Evolutionary conservation across 148 eudicot genomes (phyloP).

Genomic region (Camellia japonica): DNA sequence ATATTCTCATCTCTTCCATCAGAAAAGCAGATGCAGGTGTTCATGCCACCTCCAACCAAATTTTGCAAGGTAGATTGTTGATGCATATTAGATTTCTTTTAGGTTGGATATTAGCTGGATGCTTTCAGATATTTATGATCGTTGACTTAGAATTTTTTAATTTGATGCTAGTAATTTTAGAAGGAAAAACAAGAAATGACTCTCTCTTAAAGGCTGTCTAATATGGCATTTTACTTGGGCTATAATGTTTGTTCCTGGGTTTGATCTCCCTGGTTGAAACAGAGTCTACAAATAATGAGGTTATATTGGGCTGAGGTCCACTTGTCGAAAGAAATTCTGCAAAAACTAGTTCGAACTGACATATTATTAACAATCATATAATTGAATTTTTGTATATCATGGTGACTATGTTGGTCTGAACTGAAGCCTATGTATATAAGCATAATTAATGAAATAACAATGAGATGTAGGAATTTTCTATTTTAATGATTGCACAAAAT

Average conservation of each 20-base stretch:
- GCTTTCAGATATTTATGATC: neutral
- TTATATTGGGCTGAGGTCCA: neutral
- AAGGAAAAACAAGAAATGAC: conserved; percentile 1
- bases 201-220: neutral
- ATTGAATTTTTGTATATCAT: neutral
- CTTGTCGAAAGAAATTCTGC: neutral
- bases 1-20: conserved; percentile 92
- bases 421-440: neutral
- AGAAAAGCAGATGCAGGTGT: conserved; percentile 91
- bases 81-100: neutral
- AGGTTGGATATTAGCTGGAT: neutral
- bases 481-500: neutral
- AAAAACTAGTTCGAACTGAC: neutral
- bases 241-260: neutral
- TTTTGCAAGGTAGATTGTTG: conserved; percentile 66
- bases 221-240: neutral
- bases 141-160: neutral
- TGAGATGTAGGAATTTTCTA: neutral
- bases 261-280: neutral
- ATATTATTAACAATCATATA: neutral
- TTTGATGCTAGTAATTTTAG: neutral
- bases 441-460: neutral
- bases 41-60: conserved; percentile 69
- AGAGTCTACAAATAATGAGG: neutral
- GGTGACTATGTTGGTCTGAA: neutral